Evolutionary conservation across 106 monocot genomes (phyloP), one percentile per base, ranked within the genome.

Genomic region (Allium sativum): DNA sequence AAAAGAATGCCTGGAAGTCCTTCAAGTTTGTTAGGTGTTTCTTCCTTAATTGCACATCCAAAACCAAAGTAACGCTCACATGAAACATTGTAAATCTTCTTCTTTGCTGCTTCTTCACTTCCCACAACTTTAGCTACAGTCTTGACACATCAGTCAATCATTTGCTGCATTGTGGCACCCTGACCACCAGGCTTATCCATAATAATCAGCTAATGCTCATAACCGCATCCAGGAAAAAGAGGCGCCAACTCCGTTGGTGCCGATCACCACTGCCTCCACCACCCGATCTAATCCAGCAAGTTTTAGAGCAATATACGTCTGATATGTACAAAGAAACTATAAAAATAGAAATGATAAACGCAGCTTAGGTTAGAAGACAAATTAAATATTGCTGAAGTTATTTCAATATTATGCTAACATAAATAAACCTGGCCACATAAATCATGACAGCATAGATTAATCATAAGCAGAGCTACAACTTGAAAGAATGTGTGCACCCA

Each of bases 11-110:
- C 86, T n/a, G 85, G 86, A 65, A 86, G 80, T 16, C 90, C 90
- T 90, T 88, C 88, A 58, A 93, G 84, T 65, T 88, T 88, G 67
- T 76, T 85, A 0, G 93, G 88, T 17, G 84, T 93, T 55, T 88
- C 93, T 70, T 84, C 88, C 48, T 87, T 84, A 66, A 93, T 82
- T 56, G 87, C 87, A 59, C 93, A 93, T 45, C 87, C 88, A 71
- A 88, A 93, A 45, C 93, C 88, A 68, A 93, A 93, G 67, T 93
- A 93, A 0, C 88, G 76, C 74, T 88, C 88, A 47, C 93, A 93
- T 6, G 88, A 93, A 1, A 88, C 93, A 76, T 93, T 93, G 44
- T 93, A 93, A 2, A 88, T 93, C 61, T 73, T 84, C 82, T 75
- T 80, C 56, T 77, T 93, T 21, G 93, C 93, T 76, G 84, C 93